Conservation (phyloP, 345 rosid genomes). For the Raphanus raphanistrum region DNA sequence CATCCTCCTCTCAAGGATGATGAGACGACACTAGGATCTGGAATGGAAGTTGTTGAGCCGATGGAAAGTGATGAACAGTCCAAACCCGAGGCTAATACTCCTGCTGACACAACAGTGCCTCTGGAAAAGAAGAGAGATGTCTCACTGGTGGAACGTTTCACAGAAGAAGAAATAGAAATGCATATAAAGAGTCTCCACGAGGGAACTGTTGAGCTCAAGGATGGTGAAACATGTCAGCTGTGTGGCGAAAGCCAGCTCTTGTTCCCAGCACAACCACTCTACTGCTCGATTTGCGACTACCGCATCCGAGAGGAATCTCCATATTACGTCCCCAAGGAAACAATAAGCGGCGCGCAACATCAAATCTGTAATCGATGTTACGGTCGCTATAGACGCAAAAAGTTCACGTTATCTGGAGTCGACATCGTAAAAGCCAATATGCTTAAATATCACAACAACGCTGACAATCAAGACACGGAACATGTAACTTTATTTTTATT, state of each 20-base stretch:
- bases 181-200: constrained; percentile 50
- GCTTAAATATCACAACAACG: constrained; percentile 36
- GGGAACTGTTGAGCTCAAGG: constrained; percentile 13
- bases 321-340: constrained; percentile 45
- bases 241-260: constrained; percentile 41
- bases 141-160: constrained; percentile 49
- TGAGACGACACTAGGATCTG: not conserved
- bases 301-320: constrained; percentile 33
- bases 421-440: constrained; percentile 42
- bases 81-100: not conserved
- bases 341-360: constrained; percentile 33
- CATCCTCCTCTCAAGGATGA: not conserved
- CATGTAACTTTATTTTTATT: constrained; percentile 22
- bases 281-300: constrained; percentile 47
- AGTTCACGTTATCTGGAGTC: constrained; percentile 35
- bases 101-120: not conserved
- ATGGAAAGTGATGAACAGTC: not conserved
- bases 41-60: not conserved
- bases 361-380: constrained; percentile 49
- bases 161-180: constrained; percentile 45
- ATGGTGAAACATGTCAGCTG: constrained; percentile 46
- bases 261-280: constrained; percentile 46
- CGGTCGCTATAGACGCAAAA: constrained; percentile 10
- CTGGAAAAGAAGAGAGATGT: constrained; percentile 30
- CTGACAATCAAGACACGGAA: constrained; percentile 39